Conservation (phyloP, 2,329 filamentous ascomycete species). For the Alternaria sp. region DNA sequence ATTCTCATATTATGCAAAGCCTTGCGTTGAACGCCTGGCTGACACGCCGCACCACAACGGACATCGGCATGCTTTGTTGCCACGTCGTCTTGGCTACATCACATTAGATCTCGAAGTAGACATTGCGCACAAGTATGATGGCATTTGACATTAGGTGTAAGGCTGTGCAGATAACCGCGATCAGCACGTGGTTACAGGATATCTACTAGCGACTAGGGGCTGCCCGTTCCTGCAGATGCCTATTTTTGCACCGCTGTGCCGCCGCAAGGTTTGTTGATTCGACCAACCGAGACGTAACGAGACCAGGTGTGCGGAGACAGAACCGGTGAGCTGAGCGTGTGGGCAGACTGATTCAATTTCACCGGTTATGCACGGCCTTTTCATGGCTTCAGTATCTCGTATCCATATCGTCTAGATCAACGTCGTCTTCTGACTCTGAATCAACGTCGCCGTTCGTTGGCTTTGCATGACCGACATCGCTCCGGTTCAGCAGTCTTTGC, state of each 20-base stretch:
- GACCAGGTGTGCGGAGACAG: neutral
- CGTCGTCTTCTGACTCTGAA: conserved; percentile 48
- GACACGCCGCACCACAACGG: neutral
- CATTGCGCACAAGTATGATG: neutral
- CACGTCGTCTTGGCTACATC: neutral
- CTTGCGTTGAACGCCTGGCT: neutral
- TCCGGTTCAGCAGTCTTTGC: conserved; percentile 44
- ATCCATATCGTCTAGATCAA: conserved; percentile 49
- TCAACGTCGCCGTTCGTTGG: conserved; percentile 28
- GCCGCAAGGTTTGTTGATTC: conserved; percentile 1
- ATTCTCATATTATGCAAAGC: neutral
- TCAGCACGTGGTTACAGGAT: conserved; percentile 10
- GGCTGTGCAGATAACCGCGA: conserved; percentile 25
- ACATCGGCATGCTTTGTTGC: neutral
- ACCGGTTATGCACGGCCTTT: conserved; percentile 29
- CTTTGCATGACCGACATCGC: conserved; percentile 25
- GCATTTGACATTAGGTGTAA: neutral
- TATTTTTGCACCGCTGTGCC: conserved; percentile 9
- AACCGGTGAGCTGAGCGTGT: conserved; percentile 4
- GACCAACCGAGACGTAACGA: neutral
- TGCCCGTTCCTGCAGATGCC: conserved; percentile 3
- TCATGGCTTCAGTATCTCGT: conserved; percentile 40
- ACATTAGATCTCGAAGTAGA: neutral
- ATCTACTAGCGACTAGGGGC: conserved; percentile 11
- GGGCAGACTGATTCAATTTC: conserved; percentile 16